Percentiles rank a stretch among this genome's conserved stretches.
phyloP scores from a whole-genome alignment of 768 basidiomycete genomes.

The Lanmaoa pseudosensibilis region DNA sequence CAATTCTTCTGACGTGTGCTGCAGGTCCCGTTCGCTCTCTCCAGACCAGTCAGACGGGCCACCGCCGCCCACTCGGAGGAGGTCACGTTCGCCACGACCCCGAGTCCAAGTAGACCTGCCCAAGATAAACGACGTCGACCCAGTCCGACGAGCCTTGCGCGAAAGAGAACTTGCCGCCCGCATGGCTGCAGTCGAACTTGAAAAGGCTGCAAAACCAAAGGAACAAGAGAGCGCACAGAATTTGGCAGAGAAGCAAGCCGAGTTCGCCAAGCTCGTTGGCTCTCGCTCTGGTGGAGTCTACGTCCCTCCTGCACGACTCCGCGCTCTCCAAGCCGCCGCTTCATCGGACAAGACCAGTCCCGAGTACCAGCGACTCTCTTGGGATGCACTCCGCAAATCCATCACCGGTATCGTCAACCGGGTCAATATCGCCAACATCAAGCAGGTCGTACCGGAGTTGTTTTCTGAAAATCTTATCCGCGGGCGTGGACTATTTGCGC shows the following conservation, averaged over 20 bases:
- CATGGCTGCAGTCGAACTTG: slow-evolving; percentile 66
- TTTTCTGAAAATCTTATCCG: slow-evolving; percentile 93
- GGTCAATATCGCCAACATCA: slow-evolving; percentile 96
- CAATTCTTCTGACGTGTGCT: background rate
- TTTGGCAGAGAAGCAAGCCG: slow-evolving; percentile 69
- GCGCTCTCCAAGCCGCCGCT: slow-evolving; percentile 86
- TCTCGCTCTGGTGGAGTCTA: slow-evolving; percentile 93
- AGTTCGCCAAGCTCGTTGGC: slow-evolving; percentile 82
- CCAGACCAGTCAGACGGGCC: slow-evolving; percentile 32
- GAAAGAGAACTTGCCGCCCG: slow-evolving; percentile 77
- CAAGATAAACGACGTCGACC: slow-evolving; percentile 71
- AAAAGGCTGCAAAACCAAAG: slow-evolving; percentile 54
- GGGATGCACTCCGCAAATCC: slow-evolving; percentile 97
- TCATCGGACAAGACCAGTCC: slow-evolving; percentile 75
- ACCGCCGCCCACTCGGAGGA: slow-evolving; percentile 43
- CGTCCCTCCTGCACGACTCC: slow-evolving; percentile 90
- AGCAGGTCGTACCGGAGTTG: slow-evolving; percentile 85
- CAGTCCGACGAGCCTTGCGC: slow-evolving; percentile 69
- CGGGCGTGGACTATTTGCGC: slow-evolving; percentile 87
- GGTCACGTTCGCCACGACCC: slow-evolving; percentile 40
- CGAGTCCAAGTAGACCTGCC: slow-evolving; percentile 41
- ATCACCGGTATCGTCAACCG: slow-evolving; percentile 99
- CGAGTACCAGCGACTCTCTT: slow-evolving; percentile 93
- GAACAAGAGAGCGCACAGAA: slow-evolving; percentile 46
- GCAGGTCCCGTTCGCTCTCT: slow-evolving; percentile 52